phyloP scores from a whole-genome alignment of 495 filamentous ascomycete genomes.

The Barbatosphaeria neglecta region DNA sequence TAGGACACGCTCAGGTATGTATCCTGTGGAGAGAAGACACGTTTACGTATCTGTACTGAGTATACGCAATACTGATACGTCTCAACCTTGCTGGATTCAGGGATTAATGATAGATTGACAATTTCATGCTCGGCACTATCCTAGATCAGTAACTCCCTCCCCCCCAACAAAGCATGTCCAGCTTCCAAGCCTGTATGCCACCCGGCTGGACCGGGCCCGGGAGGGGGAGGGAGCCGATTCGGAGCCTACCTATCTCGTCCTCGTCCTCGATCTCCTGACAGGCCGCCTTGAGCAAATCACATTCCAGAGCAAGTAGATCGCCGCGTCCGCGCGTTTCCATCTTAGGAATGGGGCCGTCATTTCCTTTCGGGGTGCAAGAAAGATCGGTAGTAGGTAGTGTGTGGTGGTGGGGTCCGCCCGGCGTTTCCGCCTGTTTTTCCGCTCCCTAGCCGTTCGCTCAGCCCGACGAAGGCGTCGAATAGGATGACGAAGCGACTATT shows the following conservation, averaged over 20 bases:
- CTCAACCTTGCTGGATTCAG: too few relatives aligned
- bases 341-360: not conserved
- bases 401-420: not conserved
- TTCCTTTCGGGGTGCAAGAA: not conserved
- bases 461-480: not conserved
- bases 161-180: too few relatives aligned
- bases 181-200: too few relatives aligned
- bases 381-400: not conserved
- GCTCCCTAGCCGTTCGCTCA: not conserved
- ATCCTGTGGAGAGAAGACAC: too few relatives aligned
- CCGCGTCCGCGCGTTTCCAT: not conserved
- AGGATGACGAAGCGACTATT: too few relatives aligned
- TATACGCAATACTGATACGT: not conserved
- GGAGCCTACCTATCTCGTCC: too few relatives aligned
- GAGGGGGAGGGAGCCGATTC: too few relatives aligned
- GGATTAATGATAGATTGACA: not conserved
- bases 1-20: too few relatives aligned
- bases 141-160: too few relatives aligned
- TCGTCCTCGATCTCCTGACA: not conserved
- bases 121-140: not conserved
- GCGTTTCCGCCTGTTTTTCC: not conserved
- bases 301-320: not conserved
- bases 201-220: too few relatives aligned
- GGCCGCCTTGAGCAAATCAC: not conserved
- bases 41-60: too few relatives aligned